A percentile compares a stretch with the other conserved stretches of the same genome.
Evolutionary conservation across 495 filamentous ascomycete species (phyloP).

Genomic region (Aspergillus steynii): DNA sequence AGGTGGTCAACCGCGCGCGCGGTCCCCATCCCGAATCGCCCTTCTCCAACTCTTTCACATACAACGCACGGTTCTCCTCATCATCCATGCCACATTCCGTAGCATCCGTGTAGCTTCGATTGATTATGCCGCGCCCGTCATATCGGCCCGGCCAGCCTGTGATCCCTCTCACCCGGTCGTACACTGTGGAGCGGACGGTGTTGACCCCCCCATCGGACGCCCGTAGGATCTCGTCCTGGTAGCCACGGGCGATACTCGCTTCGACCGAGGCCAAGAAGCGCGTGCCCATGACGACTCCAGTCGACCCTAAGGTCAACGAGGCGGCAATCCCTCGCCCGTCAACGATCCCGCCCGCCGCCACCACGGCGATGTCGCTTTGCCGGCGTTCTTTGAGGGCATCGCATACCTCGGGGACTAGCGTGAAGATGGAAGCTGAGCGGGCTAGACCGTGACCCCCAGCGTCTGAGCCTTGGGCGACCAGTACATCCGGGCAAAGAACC

Average conservation of each 20-base stretch:
- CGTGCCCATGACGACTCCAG: constrained; percentile 68
- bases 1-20: constrained; percentile 62
- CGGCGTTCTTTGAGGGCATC: constrained; percentile 47
- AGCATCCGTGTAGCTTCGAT: constrained; percentile 58
- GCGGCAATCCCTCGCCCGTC: constrained; percentile 64
- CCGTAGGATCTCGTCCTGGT: constrained; percentile 56
- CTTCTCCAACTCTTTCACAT: constrained; percentile 46
- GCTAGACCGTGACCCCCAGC: constrained; percentile 73
- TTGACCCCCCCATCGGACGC: constrained; percentile 62
- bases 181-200: constrained; percentile 65
- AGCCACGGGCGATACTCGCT: constrained; percentile 56
- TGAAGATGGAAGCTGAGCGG: constrained; percentile 53
- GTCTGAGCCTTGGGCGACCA: constrained; percentile 72
- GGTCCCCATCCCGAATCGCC: constrained; percentile 58
- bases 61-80: constrained; percentile 55
- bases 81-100: constrained; percentile 42
- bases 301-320: constrained; percentile 61
- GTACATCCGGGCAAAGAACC: constrained; percentile 52
- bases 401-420: constrained; percentile 54
- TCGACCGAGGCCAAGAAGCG: constrained; percentile 63
- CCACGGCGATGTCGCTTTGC: constrained; percentile 42
- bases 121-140: constrained; percentile 61
- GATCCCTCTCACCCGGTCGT: constrained; percentile 65
- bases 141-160: constrained; percentile 63
- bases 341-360: constrained; percentile 70